Conservation (phyloP, 2,329 filamentous ascomycete species). For the Penicillium sp. region DNA sequence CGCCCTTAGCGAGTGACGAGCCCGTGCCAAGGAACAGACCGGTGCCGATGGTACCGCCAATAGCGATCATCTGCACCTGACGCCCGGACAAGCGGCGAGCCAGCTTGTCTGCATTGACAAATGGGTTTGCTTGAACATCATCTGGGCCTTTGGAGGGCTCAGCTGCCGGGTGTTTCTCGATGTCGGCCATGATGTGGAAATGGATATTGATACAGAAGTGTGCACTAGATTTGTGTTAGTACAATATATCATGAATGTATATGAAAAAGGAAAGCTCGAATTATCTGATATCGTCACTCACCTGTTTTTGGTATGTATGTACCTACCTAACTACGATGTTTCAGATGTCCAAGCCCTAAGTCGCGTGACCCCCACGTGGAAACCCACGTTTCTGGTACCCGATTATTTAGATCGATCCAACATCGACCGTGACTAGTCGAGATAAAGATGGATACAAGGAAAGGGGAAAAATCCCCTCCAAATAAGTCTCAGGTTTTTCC, state of each 20-base stretch:
- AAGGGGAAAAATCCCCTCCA: background rate
- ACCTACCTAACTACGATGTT: too few relatives aligned
- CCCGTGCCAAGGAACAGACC: slow-evolving; percentile 57
- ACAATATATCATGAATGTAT: background rate
- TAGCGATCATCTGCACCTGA: slow-evolving; percentile 61
- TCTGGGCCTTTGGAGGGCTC: slow-evolving; percentile 11
- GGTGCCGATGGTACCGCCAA: slow-evolving; percentile 42
- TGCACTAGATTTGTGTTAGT: background rate
- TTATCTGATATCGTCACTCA: slow-evolving; percentile 5
- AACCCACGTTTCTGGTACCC: background rate
- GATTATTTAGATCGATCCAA: background rate
- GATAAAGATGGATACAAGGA: background rate
- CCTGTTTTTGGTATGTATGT: background rate
- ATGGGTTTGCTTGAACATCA: slow-evolving; percentile 10
- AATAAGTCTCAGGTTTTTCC: background rate
- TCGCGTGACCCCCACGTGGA: slow-evolving; percentile 18
- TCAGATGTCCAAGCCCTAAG: slow-evolving; percentile 7
- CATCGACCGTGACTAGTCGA: background rate
- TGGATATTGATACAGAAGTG: background rate
- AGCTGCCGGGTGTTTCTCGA: slow-evolving; percentile 20
- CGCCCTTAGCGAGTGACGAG: slow-evolving; percentile 51
- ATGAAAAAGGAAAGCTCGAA: background rate
- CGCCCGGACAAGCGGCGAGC: slow-evolving; percentile 50
- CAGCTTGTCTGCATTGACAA: slow-evolving; percentile 41
- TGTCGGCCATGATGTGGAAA: slow-evolving; percentile 13